A percentile compares a stretch with the other conserved stretches of the same genome.
Conservation (phyloP, 257 asterid genomes). For the Capsicum rhomboideum region DNA sequence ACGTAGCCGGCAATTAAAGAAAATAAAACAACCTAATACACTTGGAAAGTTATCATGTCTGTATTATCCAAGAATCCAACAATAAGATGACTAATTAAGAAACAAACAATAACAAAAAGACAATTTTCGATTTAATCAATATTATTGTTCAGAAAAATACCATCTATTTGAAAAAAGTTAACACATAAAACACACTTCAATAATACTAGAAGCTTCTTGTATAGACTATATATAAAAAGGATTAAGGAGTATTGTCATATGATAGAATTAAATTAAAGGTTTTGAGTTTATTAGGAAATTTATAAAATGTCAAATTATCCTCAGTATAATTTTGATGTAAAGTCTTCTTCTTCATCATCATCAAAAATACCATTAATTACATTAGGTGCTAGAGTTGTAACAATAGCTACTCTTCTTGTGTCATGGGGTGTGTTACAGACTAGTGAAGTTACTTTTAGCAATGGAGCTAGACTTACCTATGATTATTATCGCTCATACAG, state of each 20-base stretch:
- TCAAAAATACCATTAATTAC: slow-evolving; percentile 1
- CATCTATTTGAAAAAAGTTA: neutral
- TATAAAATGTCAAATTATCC: slow-evolving; percentile 1
- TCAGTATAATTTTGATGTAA: neutral
- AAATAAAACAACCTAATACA: neutral
- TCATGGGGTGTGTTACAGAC: slow-evolving; percentile 1
- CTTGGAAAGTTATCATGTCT: neutral
- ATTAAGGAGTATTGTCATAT: neutral
- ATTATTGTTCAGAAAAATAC: neutral
- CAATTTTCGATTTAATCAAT: neutral
- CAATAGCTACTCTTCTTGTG: neutral
- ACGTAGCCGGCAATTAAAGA: neutral
- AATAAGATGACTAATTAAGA: neutral
- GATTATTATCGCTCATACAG: neutral
- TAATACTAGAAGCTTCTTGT: neutral
- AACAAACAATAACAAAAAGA: neutral
- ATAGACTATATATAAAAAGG: neutral
- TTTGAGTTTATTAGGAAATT: neutral
- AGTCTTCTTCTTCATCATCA: neutral
- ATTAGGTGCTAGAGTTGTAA: neutral
- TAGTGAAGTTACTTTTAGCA: neutral
- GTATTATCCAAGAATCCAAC: neutral
- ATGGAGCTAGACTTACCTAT: neutral
- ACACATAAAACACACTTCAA: neutral
- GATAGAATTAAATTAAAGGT: neutral